Evolutionary conservation across 1,284 basidiomycete genomes (phyloP), one percentile per base, ranked within the genome.

Genomic region (Trichosporon sp.): DNA sequence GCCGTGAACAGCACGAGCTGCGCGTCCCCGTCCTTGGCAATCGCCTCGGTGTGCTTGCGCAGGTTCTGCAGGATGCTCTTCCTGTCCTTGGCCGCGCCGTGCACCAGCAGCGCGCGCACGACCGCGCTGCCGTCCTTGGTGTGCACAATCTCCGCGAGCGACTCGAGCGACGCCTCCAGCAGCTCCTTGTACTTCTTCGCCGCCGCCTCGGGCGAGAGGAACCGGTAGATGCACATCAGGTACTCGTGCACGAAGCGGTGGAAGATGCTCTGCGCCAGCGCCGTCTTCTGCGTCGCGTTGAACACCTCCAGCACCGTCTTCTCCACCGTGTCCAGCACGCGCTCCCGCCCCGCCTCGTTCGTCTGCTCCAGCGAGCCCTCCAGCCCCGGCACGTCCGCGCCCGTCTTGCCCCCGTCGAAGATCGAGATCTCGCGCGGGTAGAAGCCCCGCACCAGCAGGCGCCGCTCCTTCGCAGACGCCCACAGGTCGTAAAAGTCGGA

Each of bases 51-150:
- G 76, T 95, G 92, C 2, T 92, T 92, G 75, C 93, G 92, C 66
- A 95, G 85, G 1, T 88, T 86, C 84, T 94, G 94, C 65, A 95
- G 85, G 65, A 94, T 92, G 72, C 90, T 88, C 86, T 95, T 96
- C 67, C 93, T 87, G 81, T 96, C 93, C 85, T 95, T 95, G 2
- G 93, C 92, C 7, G 86, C 88, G 6, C 92, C 92, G 66, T 87
- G 86, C 0, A 89, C 92, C 42, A 95, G 86, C 78, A 95, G 90
- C 73, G 92, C 90, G 53, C 93, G 88, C 1, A 91, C 92, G 25
- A 87, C 88, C n/a, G 91, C 88, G 67, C 91, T 92, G 13, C 93
- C 93, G 77, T 95, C 92, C 78, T 89, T 92, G 29, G 93, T 95
- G 77, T 96, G 93, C 0, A 94, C 92, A 86, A 95, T 92, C 77